These are phyloP conservation scores for Mycena rebaudengoi DNA, from an alignment of 768 basidiomycete genomes.

Conservation along the genomic window DNA sequence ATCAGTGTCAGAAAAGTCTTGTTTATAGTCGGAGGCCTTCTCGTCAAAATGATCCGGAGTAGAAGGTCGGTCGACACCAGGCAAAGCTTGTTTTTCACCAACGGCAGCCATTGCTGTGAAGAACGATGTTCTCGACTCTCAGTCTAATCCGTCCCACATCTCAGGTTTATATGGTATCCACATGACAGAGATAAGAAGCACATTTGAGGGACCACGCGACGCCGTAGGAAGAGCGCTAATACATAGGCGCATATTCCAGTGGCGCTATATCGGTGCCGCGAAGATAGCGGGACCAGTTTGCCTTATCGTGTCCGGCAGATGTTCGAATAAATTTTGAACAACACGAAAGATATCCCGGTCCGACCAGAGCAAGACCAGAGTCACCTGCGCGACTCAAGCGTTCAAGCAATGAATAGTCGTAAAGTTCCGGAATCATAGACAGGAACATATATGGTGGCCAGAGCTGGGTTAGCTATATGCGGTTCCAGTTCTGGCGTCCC, in stretches of 20 bases:
- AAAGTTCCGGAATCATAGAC: too few relatives aligned
- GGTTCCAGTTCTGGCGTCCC: too few relatives aligned
- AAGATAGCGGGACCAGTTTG: too few relatives aligned
- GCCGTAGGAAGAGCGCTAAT: neutral
- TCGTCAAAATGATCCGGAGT: conserved; percentile 13
- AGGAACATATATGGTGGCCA: too few relatives aligned
- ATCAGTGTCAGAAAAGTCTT: neutral
- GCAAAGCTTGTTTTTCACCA: conserved; percentile 19
- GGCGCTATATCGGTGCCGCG: too few relatives aligned
- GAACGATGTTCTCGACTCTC: neutral
- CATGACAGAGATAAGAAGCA: conserved; percentile 9
- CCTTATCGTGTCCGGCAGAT: too few relatives aligned
- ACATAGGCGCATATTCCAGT: neutral
- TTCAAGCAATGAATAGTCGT: too few relatives aligned
- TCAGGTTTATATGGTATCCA: neutral
- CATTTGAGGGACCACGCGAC: neutral
- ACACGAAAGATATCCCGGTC: too few relatives aligned
- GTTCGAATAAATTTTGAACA: too few relatives aligned
- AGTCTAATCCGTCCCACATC: neutral
- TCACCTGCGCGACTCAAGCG: too few relatives aligned
- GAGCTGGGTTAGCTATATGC: too few relatives aligned
- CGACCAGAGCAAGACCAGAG: too few relatives aligned
- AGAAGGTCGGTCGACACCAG: conserved; percentile 3
- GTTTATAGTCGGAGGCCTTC: conserved; percentile 19
- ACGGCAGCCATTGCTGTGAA: conserved; percentile 4